Percentiles rank a stretch among this genome's conserved stretches.
Evolutionary conservation across 1,284 basidiomycete species (phyloP).

Genomic region (Leccinum griseonigrum): DNA sequence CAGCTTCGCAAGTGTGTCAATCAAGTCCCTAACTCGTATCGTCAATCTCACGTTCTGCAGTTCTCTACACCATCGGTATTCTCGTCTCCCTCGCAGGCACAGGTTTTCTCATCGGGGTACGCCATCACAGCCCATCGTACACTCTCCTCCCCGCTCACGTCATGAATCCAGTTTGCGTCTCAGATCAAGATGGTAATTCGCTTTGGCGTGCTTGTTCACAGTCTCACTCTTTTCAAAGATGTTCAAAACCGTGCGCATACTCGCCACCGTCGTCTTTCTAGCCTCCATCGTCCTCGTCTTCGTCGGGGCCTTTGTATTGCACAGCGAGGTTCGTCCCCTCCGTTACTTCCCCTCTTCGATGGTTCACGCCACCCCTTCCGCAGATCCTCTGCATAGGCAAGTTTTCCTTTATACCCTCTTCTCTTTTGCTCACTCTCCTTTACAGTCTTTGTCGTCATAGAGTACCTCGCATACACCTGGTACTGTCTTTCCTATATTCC

Average conservation of each 20-base stretch:
- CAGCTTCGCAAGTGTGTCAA: conserved; percentile 74
- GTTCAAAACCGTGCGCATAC: conserved; percentile 90
- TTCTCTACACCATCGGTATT: conserved; percentile 83
- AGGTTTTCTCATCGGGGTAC: conserved; percentile 84
- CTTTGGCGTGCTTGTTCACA: not conserved
- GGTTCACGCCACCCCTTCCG: conserved; percentile 10
- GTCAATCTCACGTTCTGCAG: conserved; percentile 36
- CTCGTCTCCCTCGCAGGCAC: conserved; percentile 84
- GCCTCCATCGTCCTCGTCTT: conserved; percentile 77
- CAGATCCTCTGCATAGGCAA: conserved; percentile 49
- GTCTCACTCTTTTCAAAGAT: conserved; percentile 50
- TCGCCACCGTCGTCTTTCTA: conserved; percentile 80
- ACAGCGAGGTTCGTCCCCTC: conserved; percentile 55
- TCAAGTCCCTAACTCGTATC: not conserved
- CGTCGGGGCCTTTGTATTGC: conserved; percentile 74
- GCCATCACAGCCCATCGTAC: conserved; percentile 18
- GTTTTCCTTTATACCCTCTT: conserved; percentile 16
- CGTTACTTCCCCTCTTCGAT: not conserved
- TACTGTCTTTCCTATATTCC: conserved; percentile 85
- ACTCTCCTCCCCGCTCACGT: conserved; percentile 1
- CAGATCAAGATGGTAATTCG: conserved; percentile 73
- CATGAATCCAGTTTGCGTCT: conserved; percentile 57
- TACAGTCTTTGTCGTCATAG: conserved; percentile 83
- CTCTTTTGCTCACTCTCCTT: conserved; percentile 4
- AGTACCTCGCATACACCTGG: conserved; percentile 86